Conservation (phyloP, 2,329 filamentous ascomycete genomes). For the Berkeleyomyces rouxiae region DNA sequence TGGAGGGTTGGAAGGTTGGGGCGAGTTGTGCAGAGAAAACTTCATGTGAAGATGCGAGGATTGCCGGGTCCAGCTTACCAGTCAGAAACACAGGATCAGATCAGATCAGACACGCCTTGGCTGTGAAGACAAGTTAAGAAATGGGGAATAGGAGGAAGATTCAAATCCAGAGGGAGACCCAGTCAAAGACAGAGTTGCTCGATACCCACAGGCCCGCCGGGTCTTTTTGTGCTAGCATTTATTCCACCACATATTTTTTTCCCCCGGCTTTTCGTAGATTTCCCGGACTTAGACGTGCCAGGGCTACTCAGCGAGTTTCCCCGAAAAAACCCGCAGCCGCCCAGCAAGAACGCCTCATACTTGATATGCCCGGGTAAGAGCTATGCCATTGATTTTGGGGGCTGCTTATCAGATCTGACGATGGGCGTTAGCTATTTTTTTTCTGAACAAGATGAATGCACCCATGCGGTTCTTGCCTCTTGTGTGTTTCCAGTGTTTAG, state of each 20-base stretch:
- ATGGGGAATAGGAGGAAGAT: not conserved
- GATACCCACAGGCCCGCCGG: not conserved
- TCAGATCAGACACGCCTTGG: not conserved
- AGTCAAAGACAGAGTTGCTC: not conserved
- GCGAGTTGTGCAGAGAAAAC: not conserved
- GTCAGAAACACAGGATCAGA: not conserved
- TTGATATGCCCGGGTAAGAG: no score
- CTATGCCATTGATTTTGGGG: no score
- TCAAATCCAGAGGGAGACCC: not conserved
- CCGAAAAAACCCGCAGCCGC: not conserved
- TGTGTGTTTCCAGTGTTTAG: not conserved
- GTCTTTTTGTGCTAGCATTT: not conserved
- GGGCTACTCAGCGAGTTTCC: not conserved
- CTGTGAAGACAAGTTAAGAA: not conserved
- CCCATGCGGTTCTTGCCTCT: not conserved
- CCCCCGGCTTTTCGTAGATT: not conserved
- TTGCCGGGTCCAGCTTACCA: not conserved
- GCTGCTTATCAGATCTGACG: no score
- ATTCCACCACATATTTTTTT: not conserved
- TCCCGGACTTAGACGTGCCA: not conserved
- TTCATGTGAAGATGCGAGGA: not conserved
- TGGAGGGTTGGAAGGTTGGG: not conserved
- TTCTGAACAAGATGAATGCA: no score
- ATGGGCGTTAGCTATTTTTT: no score
- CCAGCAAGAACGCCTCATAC: not conserved